Conservation (phyloP, 78 protist genomes). For the Acrasis kona region DNA sequence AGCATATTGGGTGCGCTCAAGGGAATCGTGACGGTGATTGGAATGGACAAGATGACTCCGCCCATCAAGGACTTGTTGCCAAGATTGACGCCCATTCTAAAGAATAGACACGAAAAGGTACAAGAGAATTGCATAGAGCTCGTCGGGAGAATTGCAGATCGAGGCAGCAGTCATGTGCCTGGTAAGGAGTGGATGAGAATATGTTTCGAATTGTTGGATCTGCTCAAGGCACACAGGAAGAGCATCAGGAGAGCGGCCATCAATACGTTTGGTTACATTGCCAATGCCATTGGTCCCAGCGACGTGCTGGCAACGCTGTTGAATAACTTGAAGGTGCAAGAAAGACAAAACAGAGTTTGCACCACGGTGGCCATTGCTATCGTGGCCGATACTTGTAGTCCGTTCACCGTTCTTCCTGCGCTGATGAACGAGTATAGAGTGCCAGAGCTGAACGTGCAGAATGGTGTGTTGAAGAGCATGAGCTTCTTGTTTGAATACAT, state of each 20-base stretch:
- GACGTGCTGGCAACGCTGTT: conserved; percentile 95
- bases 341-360: conserved; percentile 95
- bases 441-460: conserved; percentile 95
- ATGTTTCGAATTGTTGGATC: conserved; percentile 93
- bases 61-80: conserved; percentile 92
- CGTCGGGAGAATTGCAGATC: conserved; percentile 94
- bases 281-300: conserved; percentile 95
- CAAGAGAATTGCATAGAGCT: conserved; percentile 91
- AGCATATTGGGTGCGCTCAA: conserved; percentile 86
- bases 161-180: conserved; percentile 75
- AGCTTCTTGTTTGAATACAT: conserved; percentile 98
- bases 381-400: conserved; percentile 96
- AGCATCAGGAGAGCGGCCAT: conserved; percentile 92
- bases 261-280: conserved; percentile 95
- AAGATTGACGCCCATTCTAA: conserved; percentile 87
- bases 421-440: conserved; percentile 97
- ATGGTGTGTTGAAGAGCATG: conserved; percentile 96
- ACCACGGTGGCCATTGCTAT: conserved; percentile 99
- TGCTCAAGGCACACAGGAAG: conserved; percentile 90
- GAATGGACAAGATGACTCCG: conserved; percentile 90
- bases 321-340: conserved; percentile 91
- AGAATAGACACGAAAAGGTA: conserved; percentile 93
- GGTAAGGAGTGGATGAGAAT: conserved; percentile 97
- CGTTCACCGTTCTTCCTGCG: conserved; percentile 94
- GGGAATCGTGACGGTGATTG: conserved; percentile 84